These are phyloP conservation scores for Helicocarpus griseus DNA, from an alignment of 2,329 filamentous ascomycete genomes.

Conservation along the genomic window DNA sequence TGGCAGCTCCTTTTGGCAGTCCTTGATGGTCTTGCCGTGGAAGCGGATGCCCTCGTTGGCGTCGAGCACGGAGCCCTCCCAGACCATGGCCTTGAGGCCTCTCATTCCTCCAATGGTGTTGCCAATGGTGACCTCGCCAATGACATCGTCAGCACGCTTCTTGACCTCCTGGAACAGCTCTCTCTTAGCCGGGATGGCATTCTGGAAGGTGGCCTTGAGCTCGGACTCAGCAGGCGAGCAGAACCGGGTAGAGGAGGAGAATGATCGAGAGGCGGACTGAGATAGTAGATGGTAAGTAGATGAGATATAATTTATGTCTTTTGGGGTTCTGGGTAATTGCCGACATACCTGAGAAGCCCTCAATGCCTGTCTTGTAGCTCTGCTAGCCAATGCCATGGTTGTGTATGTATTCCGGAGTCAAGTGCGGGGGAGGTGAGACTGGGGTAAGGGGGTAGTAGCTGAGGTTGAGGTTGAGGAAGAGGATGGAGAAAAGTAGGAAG, in stretches of 20 bases:
- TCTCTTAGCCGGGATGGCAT: conserved; percentile 80
- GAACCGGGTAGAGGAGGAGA: conserved; percentile 16
- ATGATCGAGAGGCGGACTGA: conserved; percentile 12
- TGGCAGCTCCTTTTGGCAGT: conserved; percentile 87
- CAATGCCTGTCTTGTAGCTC: conserved; percentile 29
- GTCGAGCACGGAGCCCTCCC: conserved; percentile 96
- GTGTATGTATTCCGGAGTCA: not conserved
- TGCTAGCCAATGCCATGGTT: conserved; percentile 26
- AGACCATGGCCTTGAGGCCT: conserved; percentile 94
- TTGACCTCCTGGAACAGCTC: conserved; percentile 93
- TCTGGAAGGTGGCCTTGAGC: conserved; percentile 76
- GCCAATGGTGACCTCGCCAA: conserved; percentile 88
- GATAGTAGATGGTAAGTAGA: not conserved
- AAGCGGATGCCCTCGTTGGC: conserved; percentile 96
- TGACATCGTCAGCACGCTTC: conserved; percentile 66
- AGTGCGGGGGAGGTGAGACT: not conserved
- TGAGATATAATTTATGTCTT: conserved; percentile 2
- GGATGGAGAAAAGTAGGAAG: not conserved
- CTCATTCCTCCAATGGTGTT: conserved; percentile 96
- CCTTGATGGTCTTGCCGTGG: conserved; percentile 95
- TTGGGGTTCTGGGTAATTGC: not conserved
- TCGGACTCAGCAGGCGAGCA: conserved; percentile 67
- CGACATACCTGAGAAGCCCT: conserved; percentile 27
- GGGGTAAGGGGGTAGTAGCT: not conserved
- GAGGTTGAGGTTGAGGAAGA: not conserved